Percentiles rank a stretch among this genome's conserved stretches.
phyloP scores from a whole-genome alignment of 352 stramenopile genomes.

The Phytophthora pseudosyringae region DNA sequence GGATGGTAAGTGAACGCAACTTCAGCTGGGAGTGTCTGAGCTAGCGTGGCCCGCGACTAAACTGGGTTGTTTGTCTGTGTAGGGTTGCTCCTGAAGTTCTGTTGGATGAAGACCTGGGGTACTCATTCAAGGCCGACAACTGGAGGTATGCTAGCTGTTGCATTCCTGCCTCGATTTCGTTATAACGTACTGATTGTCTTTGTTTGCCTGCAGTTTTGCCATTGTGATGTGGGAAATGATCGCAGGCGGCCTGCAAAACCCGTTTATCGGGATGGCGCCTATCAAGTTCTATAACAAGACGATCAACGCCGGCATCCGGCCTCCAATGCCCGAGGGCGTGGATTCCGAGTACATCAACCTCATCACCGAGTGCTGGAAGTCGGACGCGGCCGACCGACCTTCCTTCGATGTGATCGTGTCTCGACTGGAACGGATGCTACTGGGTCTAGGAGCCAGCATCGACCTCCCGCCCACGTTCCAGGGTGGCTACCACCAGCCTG shows the following conservation, averaged over 20 bases:
- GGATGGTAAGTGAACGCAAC: conserved; percentile 64
- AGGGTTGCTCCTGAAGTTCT: conserved; percentile 91
- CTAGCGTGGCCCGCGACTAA: not conserved
- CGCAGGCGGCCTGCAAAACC: conserved; percentile 77
- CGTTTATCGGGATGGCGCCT: conserved; percentile 89
- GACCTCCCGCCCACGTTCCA: conserved; percentile 86
- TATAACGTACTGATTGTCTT: not conserved
- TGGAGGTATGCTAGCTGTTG: conserved; percentile 64
- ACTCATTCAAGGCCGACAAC: conserved; percentile 91
- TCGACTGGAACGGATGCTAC: conserved; percentile 76
- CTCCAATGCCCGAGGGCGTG: conserved; percentile 68
- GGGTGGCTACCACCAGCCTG: conserved; percentile 81
- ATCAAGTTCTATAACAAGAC: conserved; percentile 93
- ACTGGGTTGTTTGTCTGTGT: conserved; percentile 1
- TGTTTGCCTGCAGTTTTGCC: conserved; percentile 64
- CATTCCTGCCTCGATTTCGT: not conserved
- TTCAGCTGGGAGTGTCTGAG: not conserved
- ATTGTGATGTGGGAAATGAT: conserved; percentile 94
- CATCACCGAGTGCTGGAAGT: conserved; percentile 87
- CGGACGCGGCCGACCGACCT: conserved; percentile 71
- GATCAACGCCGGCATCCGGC: conserved; percentile 76
- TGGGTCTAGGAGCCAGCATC: conserved; percentile 78
- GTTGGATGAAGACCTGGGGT: conserved; percentile 88
- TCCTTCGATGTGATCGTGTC: conserved; percentile 82
- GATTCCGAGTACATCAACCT: conserved; percentile 79